These are phyloP conservation scores for Boletus pseudo-olivaceus DNA, from an alignment of 768 basidiomycete species.

Conservation along the genomic window DNA sequence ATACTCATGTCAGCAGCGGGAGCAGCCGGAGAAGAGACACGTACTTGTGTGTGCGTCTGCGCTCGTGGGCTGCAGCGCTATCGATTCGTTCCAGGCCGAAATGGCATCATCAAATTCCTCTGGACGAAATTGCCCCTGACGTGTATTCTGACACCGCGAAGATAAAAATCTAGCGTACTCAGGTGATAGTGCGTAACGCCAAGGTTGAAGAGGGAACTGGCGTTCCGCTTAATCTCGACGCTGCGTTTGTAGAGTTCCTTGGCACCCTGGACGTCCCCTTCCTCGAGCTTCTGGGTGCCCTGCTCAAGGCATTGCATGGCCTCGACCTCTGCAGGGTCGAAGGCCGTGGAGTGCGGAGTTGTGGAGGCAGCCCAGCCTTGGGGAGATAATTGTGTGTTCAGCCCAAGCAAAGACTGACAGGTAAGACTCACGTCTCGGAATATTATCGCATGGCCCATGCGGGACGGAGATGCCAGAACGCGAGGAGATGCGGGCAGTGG, in stretches of 20 bases:
- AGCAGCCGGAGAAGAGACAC: slow-evolving; percentile 29
- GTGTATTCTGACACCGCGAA: slow-evolving; percentile 12
- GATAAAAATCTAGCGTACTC: slow-evolving; percentile 47
- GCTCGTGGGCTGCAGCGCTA: slow-evolving; percentile 75
- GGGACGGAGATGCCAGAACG: slow-evolving; percentile 4
- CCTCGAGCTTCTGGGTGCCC: slow-evolving; percentile 80
- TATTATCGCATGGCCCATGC: slow-evolving; percentile 1
- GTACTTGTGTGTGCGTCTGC: slow-evolving; percentile 86
- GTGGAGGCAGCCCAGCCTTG: slow-evolving; percentile 76
- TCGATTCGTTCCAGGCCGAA: slow-evolving; percentile 81
- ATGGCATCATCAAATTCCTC: slow-evolving; percentile 90
- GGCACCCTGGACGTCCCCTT: slow-evolving; percentile 79
- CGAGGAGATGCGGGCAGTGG: slow-evolving; percentile 8
- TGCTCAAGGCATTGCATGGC: slow-evolving; percentile 76
- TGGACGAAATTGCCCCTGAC: slow-evolving; percentile 30
- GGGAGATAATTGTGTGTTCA: slow-evolving; percentile 1
- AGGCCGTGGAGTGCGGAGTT: slow-evolving; percentile 75
- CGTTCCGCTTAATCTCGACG: slow-evolving; percentile 73
- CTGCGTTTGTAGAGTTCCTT: slow-evolving; percentile 76
- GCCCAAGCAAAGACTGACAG: slow-evolving; percentile 5
- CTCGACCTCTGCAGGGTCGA: slow-evolving; percentile 79
- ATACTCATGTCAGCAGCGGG: slow-evolving; percentile 21
- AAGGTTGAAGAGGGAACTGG: slow-evolving; percentile 82
- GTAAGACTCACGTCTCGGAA: slow-evolving; percentile 29
- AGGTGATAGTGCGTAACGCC: slow-evolving; percentile 89